Conservation (phyloP, 2,329 filamentous ascomycete genomes). For the Blastomyces percursus region DNA sequence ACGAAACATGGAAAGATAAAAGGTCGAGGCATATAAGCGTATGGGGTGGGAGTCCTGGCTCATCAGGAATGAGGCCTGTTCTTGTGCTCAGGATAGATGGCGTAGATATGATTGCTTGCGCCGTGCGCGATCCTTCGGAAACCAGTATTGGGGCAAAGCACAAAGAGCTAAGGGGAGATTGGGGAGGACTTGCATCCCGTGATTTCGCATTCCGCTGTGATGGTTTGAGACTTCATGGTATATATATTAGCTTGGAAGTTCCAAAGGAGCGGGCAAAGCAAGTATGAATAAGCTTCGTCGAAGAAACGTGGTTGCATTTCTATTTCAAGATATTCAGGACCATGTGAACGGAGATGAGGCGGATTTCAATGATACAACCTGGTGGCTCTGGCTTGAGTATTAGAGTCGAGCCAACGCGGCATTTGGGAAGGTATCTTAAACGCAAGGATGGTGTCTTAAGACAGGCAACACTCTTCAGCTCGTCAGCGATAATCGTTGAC, state of each 20-base stretch:
- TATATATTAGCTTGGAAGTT: constrained; percentile 25
- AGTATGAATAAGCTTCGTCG: neutral
- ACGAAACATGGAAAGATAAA: neutral
- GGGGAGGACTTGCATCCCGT: constrained; percentile 27
- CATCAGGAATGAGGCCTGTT: constrained; percentile 31
- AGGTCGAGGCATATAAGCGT: neutral
- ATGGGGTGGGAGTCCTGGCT: constrained; percentile 38
- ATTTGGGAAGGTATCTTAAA: neutral
- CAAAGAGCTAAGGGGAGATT: constrained; percentile 20
- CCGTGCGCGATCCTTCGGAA: constrained; percentile 42
- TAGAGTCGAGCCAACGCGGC: neutral
- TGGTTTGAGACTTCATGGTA: constrained; percentile 20
- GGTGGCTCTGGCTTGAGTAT: constrained; percentile 24
- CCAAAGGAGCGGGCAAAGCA: constrained; percentile 24
- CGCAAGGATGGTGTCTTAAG: constrained; percentile 18
- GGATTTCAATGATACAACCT: constrained; percentile 25
- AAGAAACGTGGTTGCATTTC: constrained; percentile 6
- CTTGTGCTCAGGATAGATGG: constrained; percentile 12
- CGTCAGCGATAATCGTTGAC: too few species aligned
- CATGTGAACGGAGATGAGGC: constrained; percentile 23
- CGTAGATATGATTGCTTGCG: constrained; percentile 44
- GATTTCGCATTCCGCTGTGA: constrained; percentile 26
- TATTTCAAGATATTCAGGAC: constrained; percentile 15
- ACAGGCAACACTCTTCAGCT: too few species aligned
- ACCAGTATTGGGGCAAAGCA: constrained; percentile 18